Percentiles rank a stretch among this genome's conserved stretches.
phyloP scores from a whole-genome alignment of 257 asterid species.

The Penstemon newberryi region DNA sequence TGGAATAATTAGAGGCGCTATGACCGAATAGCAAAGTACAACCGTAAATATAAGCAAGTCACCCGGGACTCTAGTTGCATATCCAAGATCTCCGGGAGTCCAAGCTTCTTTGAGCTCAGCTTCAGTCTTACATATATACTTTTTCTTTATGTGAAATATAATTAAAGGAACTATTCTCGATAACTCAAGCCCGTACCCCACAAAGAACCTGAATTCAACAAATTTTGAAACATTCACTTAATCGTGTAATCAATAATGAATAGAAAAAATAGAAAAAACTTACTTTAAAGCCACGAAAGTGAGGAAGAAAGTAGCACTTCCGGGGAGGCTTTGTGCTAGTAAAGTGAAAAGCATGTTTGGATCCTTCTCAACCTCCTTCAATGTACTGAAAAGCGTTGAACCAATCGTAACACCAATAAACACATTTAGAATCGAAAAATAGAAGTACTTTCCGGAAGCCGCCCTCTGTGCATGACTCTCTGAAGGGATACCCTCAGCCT shows the following conservation, averaged over 20 bases:
- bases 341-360: constrained; percentile 42
- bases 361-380: constrained; percentile 49
- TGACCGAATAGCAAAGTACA: constrained; percentile 77
- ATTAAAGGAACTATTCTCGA: constrained; percentile 78
- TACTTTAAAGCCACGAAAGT: constrained; percentile 94
- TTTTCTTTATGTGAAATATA: constrained; percentile 72
- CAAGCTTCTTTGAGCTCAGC: constrained; percentile 82
- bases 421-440: constrained; percentile 76
- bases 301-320: constrained; percentile 93
- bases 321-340: constrained; percentile 84
- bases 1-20: constrained; percentile 77
- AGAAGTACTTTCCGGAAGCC: constrained; percentile 88
- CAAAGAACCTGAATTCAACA: constrained; percentile 72
- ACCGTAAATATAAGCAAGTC: constrained; percentile 77
- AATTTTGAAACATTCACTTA: neutral
- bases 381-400: constrained; percentile 55
- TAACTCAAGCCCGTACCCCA: constrained; percentile 91
- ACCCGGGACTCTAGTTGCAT: constrained; percentile 71
- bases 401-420: constrained; percentile 87
- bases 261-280: constrained; percentile 28
- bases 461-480: constrained; percentile 78
- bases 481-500: constrained; percentile 84
- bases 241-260: neutral
- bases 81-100: constrained; percentile 83
- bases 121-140: constrained; percentile 80